Evolutionary conservation across 805 yeast genomes (phyloP).

Genomic region (Candida piceae): DNA sequence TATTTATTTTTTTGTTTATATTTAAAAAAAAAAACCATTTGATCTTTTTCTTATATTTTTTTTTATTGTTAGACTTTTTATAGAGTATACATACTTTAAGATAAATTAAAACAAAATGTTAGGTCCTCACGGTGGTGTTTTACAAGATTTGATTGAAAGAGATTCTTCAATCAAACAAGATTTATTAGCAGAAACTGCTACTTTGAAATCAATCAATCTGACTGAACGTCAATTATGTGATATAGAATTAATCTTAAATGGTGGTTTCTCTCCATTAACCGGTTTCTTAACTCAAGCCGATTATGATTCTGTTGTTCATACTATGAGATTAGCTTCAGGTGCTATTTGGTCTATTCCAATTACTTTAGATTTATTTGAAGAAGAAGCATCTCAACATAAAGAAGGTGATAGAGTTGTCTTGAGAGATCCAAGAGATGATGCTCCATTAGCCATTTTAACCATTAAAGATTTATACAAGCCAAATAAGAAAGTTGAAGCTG

Average conservation of each 20-base stretch:
- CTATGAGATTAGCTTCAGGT: conserved; percentile 70
- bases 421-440: conserved; percentile 76
- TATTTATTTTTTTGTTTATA: too few species aligned
- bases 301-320: conserved; percentile 61
- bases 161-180: conserved; percentile 58
- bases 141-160: conserved; percentile 81
- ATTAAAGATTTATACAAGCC: conserved; percentile 77
- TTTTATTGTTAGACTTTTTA: too few species aligned
- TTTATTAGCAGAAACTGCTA: conserved; percentile 53
- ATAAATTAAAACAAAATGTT: conserved; percentile 39
- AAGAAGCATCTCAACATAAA: conserved; percentile 40
- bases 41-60: too few species aligned
- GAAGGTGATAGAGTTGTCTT: conserved; percentile 64
- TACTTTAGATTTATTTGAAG: conserved; percentile 67
- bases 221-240: conserved; percentile 92
- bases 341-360: conserved; percentile 90
- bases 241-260: conserved; percentile 83
- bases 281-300: conserved; percentile 66
- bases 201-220: conserved; percentile 45
- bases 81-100: too few species aligned
- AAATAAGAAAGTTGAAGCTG: conserved; percentile 74
- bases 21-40: too few species aligned
- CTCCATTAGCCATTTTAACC: conserved; percentile 76
- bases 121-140: conserved; percentile 87
- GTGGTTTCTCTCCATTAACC: conserved; percentile 85